Evolutionary conservation across 805 yeast species (phyloP).

Genomic region (Barnettozyma pratensis): DNA sequence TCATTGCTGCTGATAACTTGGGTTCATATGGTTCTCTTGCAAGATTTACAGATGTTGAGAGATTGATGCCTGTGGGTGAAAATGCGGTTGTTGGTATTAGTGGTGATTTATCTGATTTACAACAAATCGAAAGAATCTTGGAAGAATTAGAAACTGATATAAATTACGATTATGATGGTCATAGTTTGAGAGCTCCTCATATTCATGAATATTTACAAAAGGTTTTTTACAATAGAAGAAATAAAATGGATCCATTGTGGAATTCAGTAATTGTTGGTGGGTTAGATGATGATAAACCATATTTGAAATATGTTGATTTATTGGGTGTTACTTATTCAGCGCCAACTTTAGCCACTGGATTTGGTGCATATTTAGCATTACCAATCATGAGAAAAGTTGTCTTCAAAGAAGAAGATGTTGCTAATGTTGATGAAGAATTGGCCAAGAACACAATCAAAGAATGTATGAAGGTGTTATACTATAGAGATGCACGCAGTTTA

Average conservation of each 20-base stretch:
- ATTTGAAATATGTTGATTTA: constrained; percentile 81
- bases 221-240: constrained; percentile 80
- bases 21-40: constrained; percentile 92
- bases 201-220: constrained; percentile 83
- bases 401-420: constrained; percentile 72
- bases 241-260: constrained; percentile 96
- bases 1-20: constrained; percentile 92
- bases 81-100: constrained; percentile 88
- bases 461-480: constrained; percentile 90
- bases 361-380: constrained; percentile 90
- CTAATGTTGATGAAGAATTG: constrained; percentile 60
- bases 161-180: constrained; percentile 67
- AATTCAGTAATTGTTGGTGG: constrained; percentile 92
- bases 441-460: constrained; percentile 77
- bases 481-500: constrained; percentile 92
- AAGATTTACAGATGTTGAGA: constrained; percentile 78
- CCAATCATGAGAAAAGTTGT: constrained; percentile 85
- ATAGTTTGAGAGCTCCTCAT: constrained; percentile 74
- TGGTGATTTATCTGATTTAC: constrained; percentile 94
- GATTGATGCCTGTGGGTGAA: constrained; percentile 78
- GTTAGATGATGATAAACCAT: constrained; percentile 64
- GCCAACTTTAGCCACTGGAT: constrained; percentile 91
- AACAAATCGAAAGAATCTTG: constrained; percentile 66
- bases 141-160: constrained; percentile 78
- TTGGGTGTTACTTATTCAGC: constrained; percentile 88